A percentile compares a stretch with the other conserved stretches of the same genome.
Conservation (phyloP, 139 green algal species). For the Mychonastes homosphaera region DNA sequence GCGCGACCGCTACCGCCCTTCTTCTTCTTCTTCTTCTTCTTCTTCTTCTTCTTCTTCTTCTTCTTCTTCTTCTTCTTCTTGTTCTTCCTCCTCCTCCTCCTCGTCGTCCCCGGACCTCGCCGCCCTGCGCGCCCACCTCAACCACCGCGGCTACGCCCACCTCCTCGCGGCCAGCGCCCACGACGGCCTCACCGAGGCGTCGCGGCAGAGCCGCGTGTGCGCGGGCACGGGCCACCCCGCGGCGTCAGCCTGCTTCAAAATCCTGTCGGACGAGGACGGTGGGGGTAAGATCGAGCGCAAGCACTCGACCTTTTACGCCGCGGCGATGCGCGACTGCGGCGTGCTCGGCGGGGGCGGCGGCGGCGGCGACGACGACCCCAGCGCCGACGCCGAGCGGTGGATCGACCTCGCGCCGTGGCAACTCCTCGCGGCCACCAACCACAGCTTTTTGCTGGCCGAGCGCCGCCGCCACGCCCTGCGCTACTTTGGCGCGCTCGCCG, state of each 20-base stretch:
- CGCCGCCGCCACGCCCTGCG: slow-evolving; percentile 41
- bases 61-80: no score
- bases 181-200: slow-evolving; percentile 51
- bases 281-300: slow-evolving; percentile 34
- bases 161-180: slow-evolving; percentile 23
- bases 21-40: no score
- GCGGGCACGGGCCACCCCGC: slow-evolving; percentile 36
- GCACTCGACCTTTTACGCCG: slow-evolving; percentile 49
- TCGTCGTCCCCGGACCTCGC: slow-evolving; percentile 1
- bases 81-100: no score
- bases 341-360: not conserved
- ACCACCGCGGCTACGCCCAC: slow-evolving; percentile 31
- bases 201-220: slow-evolving; percentile 42
- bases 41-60: no score
- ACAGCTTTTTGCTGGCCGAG: slow-evolving; percentile 48
- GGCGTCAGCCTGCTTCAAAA: slow-evolving; percentile 3
- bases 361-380: not conserved
- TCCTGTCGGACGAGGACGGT: slow-evolving; percentile 44
- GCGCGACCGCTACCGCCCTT: no score
- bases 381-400: slow-evolving; percentile 27
- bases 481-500: slow-evolving; percentile 37
- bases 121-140: slow-evolving; percentile 34
- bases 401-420: slow-evolving; percentile 47
- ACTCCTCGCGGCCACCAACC: slow-evolving; percentile 38
- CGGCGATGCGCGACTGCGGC: slow-evolving; percentile 33